Percentiles rank a stretch among this genome's conserved stretches.
Evolutionary conservation across 2,329 filamentous ascomycete genomes (phyloP).

Genomic region (Parafenestella ontariensis): DNA sequence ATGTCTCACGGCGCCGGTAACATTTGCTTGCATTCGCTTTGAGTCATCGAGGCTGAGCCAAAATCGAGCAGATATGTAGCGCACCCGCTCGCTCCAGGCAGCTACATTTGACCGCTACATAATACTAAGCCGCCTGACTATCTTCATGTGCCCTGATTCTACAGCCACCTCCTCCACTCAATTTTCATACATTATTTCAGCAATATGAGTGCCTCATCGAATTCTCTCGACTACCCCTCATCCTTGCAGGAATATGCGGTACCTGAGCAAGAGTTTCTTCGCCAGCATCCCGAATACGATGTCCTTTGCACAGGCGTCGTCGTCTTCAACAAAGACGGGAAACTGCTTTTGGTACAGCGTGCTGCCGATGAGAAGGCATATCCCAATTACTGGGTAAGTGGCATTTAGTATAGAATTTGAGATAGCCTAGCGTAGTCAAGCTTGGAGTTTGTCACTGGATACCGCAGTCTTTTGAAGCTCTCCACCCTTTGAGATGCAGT

Average conservation of each 20-base stretch:
- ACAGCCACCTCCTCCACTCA: not conserved
- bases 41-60: not conserved
- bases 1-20: not conserved
- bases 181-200: not conserved
- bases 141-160: no score
- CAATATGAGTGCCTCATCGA: slow-evolving; percentile 7
- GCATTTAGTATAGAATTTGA: not conserved
- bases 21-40: not conserved
- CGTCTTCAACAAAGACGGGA: slow-evolving; percentile 42
- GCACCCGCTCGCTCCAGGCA: slow-evolving; percentile 5
- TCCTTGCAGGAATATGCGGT: slow-evolving; percentile 39
- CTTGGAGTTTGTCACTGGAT: no score
- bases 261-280: slow-evolving; percentile 34
- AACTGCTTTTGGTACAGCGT: slow-evolving; percentile 46
- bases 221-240: slow-evolving; percentile 27
- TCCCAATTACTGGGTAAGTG: slow-evolving; percentile 42
- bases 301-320: slow-evolving; percentile 38
- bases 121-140: no score
- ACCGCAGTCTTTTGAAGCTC: not conserved
- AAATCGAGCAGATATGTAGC: not conserved
- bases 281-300: slow-evolving; percentile 34
- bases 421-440: no score
- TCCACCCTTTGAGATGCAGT: not conserved
- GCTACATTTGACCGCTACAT: slow-evolving; percentile 1
- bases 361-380: slow-evolving; percentile 45